Evolutionary conservation across 2,329 filamentous ascomycete genomes (phyloP), one percentile per base, ranked within the genome.

Genomic region (Penicillium sp.): DNA sequence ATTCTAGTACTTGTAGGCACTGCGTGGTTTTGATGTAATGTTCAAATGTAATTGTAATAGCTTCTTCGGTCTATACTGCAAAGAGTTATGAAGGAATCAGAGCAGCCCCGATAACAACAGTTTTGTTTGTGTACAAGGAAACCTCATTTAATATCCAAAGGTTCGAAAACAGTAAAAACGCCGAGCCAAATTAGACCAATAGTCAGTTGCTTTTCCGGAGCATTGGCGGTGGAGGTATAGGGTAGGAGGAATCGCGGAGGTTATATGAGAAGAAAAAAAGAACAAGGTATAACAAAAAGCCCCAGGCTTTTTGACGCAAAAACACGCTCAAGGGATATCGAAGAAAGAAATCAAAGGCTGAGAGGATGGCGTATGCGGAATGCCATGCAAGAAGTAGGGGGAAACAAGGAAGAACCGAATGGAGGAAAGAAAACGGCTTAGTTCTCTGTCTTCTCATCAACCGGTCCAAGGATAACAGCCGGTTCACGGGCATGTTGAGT

Each of bases 161-260:
- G 24, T 40, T 31, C 11, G 18, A 97, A 47, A 48, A 38, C 39
- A 14, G 56, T 24, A 16, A 16, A 53, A 53, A 29, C 46, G 46
- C 46, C 41, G 27, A 41, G 40, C 46, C 46, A 39, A 29, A 44
- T 45, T 38, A 53, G 27, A 40, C 32, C 21, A 48, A 27, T 22
- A 45, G 31, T 45, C 45, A 44, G 32, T 49, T 45, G 40, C 34
- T 53, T 53, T 53, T 45, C 32, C 32, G 24, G 24, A 39, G 51
- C 45, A 42, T 7, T 6, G 6, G 29, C 7, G 4, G 31, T 38
- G 27, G 47, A 51, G 22, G 43, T 52, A 18, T 29, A 56, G n/a
- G 16, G 18, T 40, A 5, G 18, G 40, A 36, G 18, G 40, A 36
- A 29, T 21, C 9, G 38, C n/a, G 38, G 7, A 36, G 40, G 48